A percentile compares a stretch with the other conserved stretches of the same genome.
Evolutionary conservation across 768 basidiomycete species (phyloP).

Genomic region (Suillus variegatus): DNA sequence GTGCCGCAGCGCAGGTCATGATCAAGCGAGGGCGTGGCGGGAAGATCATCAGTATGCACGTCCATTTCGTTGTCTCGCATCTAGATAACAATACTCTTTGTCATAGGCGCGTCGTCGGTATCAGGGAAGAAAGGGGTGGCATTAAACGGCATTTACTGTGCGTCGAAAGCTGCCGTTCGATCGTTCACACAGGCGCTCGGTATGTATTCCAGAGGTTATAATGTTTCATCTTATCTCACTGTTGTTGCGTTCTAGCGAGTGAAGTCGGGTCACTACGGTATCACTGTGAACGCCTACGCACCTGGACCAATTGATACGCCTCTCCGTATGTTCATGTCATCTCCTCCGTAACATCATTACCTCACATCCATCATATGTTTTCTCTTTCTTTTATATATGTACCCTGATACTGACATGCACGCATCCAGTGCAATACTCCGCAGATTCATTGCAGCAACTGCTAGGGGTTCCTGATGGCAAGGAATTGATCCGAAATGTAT

Average conservation of each 20-base stretch:
- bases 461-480: conserved; percentile 1
- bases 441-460: background rate
- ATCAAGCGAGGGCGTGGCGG: conserved; percentile 44
- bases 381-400: background rate
- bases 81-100: background rate
- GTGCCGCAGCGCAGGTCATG: conserved; percentile 44
- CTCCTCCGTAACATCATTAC: background rate
- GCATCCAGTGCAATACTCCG: background rate
- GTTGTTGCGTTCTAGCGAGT: conserved; percentile 13
- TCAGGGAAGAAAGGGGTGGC: conserved; percentile 35
- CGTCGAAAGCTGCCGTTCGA: conserved; percentile 10
- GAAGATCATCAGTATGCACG: conserved; percentile 37
- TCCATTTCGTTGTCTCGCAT: background rate
- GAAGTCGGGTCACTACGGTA: conserved; percentile 19
- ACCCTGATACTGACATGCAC: background rate
- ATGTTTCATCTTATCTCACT: background rate
- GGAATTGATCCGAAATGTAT: background rate
- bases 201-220: background rate
- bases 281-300: conserved; percentile 15
- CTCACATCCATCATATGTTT: background rate
- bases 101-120: conserved; percentile 33
- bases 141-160: conserved; percentile 5
- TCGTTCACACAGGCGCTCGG: conserved; percentile 9
- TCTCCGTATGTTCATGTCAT: conserved; percentile 14
- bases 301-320: conserved; percentile 19